A percentile compares a stretch with the other conserved stretches of the same genome.
Conservation (phyloP, 768 basidiomycete genomes). For the Lactifluus echinatus region DNA sequence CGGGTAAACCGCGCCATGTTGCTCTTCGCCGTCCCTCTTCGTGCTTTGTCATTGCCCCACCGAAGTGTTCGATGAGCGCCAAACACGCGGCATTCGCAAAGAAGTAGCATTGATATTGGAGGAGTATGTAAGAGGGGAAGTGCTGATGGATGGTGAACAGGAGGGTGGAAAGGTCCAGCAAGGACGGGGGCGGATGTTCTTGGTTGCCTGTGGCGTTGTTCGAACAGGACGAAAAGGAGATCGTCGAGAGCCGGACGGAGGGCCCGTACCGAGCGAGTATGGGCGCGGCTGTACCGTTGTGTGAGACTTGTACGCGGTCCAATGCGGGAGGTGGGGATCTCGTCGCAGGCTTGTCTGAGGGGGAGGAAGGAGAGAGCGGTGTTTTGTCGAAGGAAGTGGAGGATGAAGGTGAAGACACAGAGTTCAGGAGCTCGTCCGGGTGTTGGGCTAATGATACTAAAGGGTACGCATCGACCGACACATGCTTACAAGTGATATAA, state of each 20-base stretch:
- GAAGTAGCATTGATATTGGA: conserved; percentile 19
- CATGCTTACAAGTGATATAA: not conserved
- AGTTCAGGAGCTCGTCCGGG: no score
- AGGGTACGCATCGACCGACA: not conserved
- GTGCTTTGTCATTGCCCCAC: not conserved
- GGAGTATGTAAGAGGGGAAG: conserved; percentile 17
- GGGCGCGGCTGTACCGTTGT: conserved; percentile 8
- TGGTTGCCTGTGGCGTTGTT: no score
- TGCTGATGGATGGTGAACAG: conserved; percentile 11
- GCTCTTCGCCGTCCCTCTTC: conserved; percentile 1
- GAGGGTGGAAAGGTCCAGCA: conserved; percentile 14
- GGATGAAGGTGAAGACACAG: no score
- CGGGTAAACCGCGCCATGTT: conserved; percentile 19
- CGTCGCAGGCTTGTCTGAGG: not conserved
- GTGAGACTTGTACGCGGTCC: conserved; percentile 18
- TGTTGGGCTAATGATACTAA: no score
- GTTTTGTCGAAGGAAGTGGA: no score
- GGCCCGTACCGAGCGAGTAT: conserved; percentile 8
- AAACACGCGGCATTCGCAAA: conserved; percentile 15
- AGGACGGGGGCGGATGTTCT: not conserved
- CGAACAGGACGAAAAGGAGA: conserved; percentile 6
- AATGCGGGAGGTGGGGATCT: not conserved
- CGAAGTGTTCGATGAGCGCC: conserved; percentile 7
- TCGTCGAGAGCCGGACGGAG: conserved; percentile 3
- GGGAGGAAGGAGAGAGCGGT: no score